These are phyloP conservation scores for Lyophyllum shimeji DNA, from an alignment of 768 basidiomycete genomes.

Conservation along the genomic window DNA sequence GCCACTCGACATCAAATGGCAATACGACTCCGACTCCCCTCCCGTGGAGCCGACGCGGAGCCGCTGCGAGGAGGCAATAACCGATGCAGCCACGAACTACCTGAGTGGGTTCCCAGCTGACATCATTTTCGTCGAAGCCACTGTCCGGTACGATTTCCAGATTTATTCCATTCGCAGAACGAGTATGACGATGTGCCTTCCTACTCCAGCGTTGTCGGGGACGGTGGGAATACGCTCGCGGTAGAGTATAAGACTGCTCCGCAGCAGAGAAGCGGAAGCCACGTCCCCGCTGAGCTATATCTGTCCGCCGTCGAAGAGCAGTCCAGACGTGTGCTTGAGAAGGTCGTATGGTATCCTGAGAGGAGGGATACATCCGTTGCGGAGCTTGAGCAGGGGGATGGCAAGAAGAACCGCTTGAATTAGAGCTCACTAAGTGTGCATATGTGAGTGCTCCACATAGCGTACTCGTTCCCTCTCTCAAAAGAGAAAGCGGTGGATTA, in stretches of 20 bases:
- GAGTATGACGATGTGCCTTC: background rate
- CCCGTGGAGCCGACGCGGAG: background rate
- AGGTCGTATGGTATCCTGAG: background rate
- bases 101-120: background rate
- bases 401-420: background rate
- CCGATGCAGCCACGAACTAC: background rate
- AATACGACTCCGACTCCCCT: background rate
- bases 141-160: background rate
- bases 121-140: background rate
- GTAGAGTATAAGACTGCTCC: background rate
- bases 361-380: background rate
- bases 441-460: no score
- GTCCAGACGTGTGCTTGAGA: background rate
- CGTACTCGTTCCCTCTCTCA: no score
- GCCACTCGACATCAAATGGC: background rate
- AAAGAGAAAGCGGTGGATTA: no score
- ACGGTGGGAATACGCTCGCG: background rate
- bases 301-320: background rate
- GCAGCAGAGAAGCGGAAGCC: background rate
- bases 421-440: no score
- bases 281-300: conserved; percentile 6
- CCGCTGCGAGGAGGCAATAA: background rate
- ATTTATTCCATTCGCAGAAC: background rate
- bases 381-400: background rate
- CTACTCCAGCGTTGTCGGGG: background rate